Conservation (phyloP, 257 asterid genomes). For the Salvia rosmarinus region DNA sequence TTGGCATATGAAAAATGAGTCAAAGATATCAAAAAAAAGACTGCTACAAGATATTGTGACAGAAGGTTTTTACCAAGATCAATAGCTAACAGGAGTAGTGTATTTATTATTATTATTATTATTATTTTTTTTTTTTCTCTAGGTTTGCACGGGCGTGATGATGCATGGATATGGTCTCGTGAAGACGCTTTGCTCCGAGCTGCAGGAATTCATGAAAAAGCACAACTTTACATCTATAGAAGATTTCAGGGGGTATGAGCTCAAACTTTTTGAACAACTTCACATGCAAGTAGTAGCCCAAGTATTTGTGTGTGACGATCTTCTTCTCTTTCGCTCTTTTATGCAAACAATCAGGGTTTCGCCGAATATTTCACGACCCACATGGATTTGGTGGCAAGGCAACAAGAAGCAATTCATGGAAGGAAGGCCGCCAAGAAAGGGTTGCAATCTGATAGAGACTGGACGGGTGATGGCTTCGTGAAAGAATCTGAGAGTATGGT, state of each 20-base stretch:
- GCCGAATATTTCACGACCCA: slow-evolving; percentile 73
- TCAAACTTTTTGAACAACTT: background rate
- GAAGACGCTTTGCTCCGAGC: slow-evolving; percentile 78
- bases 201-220: slow-evolving; percentile 78
- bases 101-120: too few relatives aligned
- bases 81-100: slow-evolving; percentile 17
- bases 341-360: slow-evolving; percentile 51
- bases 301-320: background rate
- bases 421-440: slow-evolving; percentile 81
- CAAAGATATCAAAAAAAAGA: too few relatives aligned
- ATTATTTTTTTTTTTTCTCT: too few relatives aligned
- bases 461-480: slow-evolving; percentile 97
- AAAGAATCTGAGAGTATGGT: slow-evolving; percentile 92
- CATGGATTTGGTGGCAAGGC: slow-evolving; percentile 65
- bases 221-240: slow-evolving; percentile 77
- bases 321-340: background rate
- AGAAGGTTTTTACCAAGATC: background rate
- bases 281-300: background rate
- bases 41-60: background rate
- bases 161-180: slow-evolving; percentile 94
- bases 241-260: slow-evolving; percentile 77
- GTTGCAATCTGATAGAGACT: slow-evolving; percentile 82
- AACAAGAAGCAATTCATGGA: slow-evolving; percentile 68
- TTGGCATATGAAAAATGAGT: too few relatives aligned
- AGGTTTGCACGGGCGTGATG: slow-evolving; percentile 98